Conservation (phyloP, 441 rosid species). For the Eruca vesicaria region DNA sequence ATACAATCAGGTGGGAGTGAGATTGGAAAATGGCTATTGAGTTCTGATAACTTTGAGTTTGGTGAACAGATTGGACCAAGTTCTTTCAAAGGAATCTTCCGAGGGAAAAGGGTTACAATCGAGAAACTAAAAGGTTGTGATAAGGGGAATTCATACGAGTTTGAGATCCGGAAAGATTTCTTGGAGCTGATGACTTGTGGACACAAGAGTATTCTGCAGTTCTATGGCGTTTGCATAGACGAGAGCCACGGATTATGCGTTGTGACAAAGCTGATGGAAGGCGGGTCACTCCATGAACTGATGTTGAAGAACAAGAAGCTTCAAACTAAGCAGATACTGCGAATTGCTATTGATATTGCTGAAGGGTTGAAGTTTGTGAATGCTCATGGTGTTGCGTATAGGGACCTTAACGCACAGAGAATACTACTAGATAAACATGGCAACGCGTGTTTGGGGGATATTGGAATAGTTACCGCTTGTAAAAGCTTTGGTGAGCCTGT, state of each 20-base stretch:
- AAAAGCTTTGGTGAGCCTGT: slow-evolving; percentile 75
- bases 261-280: slow-evolving; percentile 87
- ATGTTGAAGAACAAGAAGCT: slow-evolving; percentile 79
- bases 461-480: slow-evolving; percentile 87
- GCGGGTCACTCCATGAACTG: slow-evolving; percentile 78
- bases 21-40: slow-evolving; percentile 79
- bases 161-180: slow-evolving; percentile 75
- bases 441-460: slow-evolving; percentile 86
- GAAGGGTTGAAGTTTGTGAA: slow-evolving; percentile 86
- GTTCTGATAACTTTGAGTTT: slow-evolving; percentile 72
- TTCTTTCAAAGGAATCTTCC: slow-evolving; percentile 72
- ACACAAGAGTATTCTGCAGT: slow-evolving; percentile 77
- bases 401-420: slow-evolving; percentile 79
- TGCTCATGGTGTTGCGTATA: slow-evolving; percentile 77
- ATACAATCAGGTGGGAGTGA: slow-evolving; percentile 65
- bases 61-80: slow-evolving; percentile 65
- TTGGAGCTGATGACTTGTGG: slow-evolving; percentile 93
- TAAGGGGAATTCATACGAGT: slow-evolving; percentile 83
- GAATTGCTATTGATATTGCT: slow-evolving; percentile 72
- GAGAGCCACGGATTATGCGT: slow-evolving; percentile 89
- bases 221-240: slow-evolving; percentile 80
- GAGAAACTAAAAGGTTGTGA: slow-evolving; percentile 97
- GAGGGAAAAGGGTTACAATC: slow-evolving; percentile 72
- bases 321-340: slow-evolving; percentile 68
- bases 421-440: slow-evolving; percentile 80